phyloP scores from a whole-genome alignment of 345 rosid species.

The Citrus reticulata region DNA sequence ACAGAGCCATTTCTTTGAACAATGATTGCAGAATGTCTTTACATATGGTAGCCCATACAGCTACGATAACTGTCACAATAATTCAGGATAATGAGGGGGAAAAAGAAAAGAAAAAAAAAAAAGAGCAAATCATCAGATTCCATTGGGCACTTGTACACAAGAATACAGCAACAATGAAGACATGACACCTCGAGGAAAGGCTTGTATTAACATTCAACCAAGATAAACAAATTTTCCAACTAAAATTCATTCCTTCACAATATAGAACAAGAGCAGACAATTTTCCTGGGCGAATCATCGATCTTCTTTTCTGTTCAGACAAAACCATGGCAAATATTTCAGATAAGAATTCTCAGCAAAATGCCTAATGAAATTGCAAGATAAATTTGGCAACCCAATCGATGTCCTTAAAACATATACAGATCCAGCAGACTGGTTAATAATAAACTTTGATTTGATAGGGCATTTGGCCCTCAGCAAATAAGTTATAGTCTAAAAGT shows the following conservation, averaged over 20 bases:
- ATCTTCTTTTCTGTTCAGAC: slow-evolving; percentile 76
- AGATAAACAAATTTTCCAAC: slow-evolving; percentile 15
- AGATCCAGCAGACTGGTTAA: background rate
- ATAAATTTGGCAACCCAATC: background rate
- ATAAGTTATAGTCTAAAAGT: background rate
- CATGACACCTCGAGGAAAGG: slow-evolving; percentile 18
- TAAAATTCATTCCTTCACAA: slow-evolving; percentile 44
- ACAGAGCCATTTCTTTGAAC: slow-evolving; percentile 17
- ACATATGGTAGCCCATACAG: slow-evolving; percentile 32
- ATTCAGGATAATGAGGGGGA: slow-evolving; percentile 13
- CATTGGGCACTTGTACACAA: slow-evolving; percentile 17
- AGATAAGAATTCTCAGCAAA: background rate
- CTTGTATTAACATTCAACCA: slow-evolving; percentile 37
- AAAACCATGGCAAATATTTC: slow-evolving; percentile 11
- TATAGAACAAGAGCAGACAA: slow-evolving; percentile 82
- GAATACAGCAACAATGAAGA: slow-evolving; percentile 23
- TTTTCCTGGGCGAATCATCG: slow-evolving; percentile 61
- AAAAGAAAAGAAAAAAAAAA: background rate
- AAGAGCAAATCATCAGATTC: slow-evolving; percentile 9
- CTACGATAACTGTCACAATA: slow-evolving; percentile 20
- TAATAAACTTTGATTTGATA: background rate
- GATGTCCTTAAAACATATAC: background rate
- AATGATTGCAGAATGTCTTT: slow-evolving; percentile 25
- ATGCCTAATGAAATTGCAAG: background rate
- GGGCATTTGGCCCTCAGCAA: background rate